Evolutionary conservation across 2,329 filamentous ascomycete genomes (phyloP).

Genomic region (Aureobasidium sp.): DNA sequence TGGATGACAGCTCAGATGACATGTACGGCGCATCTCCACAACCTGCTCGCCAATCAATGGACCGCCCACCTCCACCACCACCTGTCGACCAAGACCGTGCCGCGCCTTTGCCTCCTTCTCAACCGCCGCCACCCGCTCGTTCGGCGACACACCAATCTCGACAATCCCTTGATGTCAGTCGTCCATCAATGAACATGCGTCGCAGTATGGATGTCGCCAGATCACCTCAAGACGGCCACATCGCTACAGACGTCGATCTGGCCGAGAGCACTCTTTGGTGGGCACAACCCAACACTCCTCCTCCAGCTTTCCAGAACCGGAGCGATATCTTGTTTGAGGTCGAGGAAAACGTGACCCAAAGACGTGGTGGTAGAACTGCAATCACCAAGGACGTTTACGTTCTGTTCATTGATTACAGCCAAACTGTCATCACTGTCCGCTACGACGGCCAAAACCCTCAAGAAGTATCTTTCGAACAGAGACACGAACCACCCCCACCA

Average conservation of each 20-base stretch:
- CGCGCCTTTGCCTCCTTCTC: conserved; percentile 40
- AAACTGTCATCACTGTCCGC: conserved; percentile 85
- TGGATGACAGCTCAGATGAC: conserved; percentile 47
- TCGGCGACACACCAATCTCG: conserved; percentile 15
- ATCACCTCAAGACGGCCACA: conserved; percentile 78
- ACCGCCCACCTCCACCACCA: conserved; percentile 36
- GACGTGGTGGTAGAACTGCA: conserved; percentile 73
- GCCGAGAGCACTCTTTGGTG: conserved; percentile 84
- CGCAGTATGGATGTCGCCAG: conserved; percentile 80
- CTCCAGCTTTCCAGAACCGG: conserved; percentile 83
- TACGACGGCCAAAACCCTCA: conserved; percentile 80
- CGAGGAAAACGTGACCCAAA: conserved; percentile 77
- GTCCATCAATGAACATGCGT: conserved; percentile 55
- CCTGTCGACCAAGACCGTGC: conserved; percentile 30
- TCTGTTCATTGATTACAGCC: conserved; percentile 97
- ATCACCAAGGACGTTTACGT: conserved; percentile 86
- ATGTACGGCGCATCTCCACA: conserved; percentile 52
- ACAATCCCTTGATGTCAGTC: conserved; percentile 64
- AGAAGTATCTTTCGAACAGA: conserved; percentile 82
- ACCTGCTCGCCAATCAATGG: conserved; percentile 39
- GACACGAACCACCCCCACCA: conserved; percentile 85
- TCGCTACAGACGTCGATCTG: conserved; percentile 89
- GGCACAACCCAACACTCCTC: conserved; percentile 81
- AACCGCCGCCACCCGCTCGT: conserved; percentile 40
- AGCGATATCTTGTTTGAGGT: conserved; percentile 86